phyloP scores from a whole-genome alignment of 2,329 filamentous ascomycete genomes.

The Aspergillus tamarii region DNA sequence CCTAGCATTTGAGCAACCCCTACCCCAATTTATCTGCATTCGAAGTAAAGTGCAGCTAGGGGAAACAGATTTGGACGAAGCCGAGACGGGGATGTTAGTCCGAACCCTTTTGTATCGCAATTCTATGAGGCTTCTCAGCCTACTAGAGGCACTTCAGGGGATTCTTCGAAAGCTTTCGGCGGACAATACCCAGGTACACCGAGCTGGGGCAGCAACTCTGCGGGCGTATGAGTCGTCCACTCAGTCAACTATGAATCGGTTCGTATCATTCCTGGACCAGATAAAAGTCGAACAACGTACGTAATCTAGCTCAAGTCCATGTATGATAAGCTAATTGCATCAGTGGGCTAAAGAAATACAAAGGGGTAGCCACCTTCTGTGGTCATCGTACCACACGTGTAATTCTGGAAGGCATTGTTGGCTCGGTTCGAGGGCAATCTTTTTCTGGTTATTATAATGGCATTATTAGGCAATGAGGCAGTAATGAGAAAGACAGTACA shows the following conservation, averaged over 20 bases:
- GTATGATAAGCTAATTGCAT: neutral
- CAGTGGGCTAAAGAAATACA: neutral
- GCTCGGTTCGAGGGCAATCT: neutral
- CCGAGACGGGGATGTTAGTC: conserved; percentile 27
- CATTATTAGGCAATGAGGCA: neutral
- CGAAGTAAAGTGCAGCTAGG: conserved; percentile 30
- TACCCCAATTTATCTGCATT: conserved; percentile 30
- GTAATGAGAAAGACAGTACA: neutral
- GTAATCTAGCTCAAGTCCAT: neutral
- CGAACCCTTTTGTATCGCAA: conserved; percentile 27
- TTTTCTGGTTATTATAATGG: neutral
- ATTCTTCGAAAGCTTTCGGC: conserved; percentile 19
- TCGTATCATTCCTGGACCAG: conserved; percentile 28
- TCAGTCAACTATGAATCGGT: conserved; percentile 26
- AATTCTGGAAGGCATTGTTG: neutral
- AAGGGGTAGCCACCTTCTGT: neutral
- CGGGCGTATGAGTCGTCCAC: conserved; percentile 26
- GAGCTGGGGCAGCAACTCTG: conserved; percentile 13
- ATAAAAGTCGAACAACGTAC: conserved; percentile 23
- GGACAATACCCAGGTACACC: conserved; percentile 15
- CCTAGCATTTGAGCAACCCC: conserved; percentile 26
- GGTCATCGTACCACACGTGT: neutral
- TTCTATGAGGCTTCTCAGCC: conserved; percentile 25
- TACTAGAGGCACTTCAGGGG: conserved; percentile 25
- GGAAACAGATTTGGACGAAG: conserved; percentile 31